A percentile compares a stretch with the other conserved stretches of the same genome.
phyloP scores from a whole-genome alignment of 2,329 filamentous ascomycete genomes.

The Exophiala alcalophila region DNA sequence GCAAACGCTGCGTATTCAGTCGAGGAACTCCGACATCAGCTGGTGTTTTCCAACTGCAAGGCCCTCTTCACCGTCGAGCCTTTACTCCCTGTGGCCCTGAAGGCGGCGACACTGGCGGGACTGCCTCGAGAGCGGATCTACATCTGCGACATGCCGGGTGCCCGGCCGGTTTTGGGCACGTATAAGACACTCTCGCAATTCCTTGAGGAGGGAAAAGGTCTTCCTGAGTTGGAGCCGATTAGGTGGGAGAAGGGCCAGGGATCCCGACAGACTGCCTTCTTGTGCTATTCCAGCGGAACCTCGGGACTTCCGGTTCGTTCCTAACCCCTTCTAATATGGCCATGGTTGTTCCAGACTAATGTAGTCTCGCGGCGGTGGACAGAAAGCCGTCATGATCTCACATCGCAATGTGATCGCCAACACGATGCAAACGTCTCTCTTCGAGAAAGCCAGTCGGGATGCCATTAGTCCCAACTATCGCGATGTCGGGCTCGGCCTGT shows the following conservation, averaged over 20 bases:
- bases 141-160: slow-evolving; percentile 61
- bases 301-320: slow-evolving; percentile 67
- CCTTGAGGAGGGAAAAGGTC: slow-evolving; percentile 56
- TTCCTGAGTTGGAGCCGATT: slow-evolving; percentile 39
- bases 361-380: no score
- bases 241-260: slow-evolving; percentile 42
- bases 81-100: slow-evolving; percentile 61
- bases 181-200: slow-evolving; percentile 66
- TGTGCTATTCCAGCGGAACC: slow-evolving; percentile 78
- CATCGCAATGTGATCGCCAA: slow-evolving; percentile 75
- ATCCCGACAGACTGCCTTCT: slow-evolving; percentile 64
- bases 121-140: slow-evolving; percentile 65
- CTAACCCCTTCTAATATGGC: neutral
- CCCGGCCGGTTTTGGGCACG: slow-evolving; percentile 25
- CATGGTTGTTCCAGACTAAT: no score
- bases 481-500: slow-evolving; percentile 62
- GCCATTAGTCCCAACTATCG: slow-evolving; percentile 44
- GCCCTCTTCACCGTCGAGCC: slow-evolving; percentile 69
- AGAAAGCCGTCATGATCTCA: slow-evolving; percentile 74
- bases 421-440: slow-evolving; percentile 42
- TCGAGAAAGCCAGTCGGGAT: slow-evolving; percentile 47
- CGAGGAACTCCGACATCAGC: slow-evolving; percentile 66
- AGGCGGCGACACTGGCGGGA: slow-evolving; percentile 61
- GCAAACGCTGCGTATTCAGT: slow-evolving; percentile 72
- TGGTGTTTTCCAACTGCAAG: slow-evolving; percentile 65